Evolutionary conservation across 257 asterid genomes (phyloP).

Genomic region (Lantana camara): DNA sequence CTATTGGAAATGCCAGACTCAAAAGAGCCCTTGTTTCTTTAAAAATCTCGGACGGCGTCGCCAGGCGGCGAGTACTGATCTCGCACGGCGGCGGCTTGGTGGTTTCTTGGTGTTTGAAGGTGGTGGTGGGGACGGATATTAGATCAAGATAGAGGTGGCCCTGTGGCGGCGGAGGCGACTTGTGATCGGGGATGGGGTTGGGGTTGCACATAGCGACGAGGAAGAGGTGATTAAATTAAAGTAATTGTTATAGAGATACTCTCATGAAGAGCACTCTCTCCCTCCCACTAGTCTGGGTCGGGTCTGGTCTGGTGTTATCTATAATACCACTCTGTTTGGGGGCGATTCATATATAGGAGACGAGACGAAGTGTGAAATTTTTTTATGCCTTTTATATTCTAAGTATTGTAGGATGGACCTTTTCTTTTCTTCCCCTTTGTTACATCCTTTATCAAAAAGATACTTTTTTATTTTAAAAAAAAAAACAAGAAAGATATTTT

Average conservation of each 20-base stretch:
- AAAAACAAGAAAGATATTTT: too few relatives aligned
- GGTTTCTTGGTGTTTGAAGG: conserved; percentile 36
- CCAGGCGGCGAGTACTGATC: conserved; percentile 16
- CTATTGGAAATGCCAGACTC: conserved; percentile 65
- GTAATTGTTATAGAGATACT: conserved; percentile 16
- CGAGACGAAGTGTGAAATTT: conserved; percentile 6
- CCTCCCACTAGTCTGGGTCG: not conserved
- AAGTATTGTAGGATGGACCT: not conserved
- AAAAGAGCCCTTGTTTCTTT: conserved; percentile 55
- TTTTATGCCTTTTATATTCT: not conserved
- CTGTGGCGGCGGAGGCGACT: conserved; percentile 35
- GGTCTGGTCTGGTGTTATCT: not conserved
- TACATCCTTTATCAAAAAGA: conserved; percentile 24
- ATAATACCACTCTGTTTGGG: not conserved
- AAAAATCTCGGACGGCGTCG: conserved; percentile 33
- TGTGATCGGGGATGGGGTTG: conserved; percentile 44
- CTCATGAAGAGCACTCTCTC: conserved; percentile 13
- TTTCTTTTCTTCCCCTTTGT: conserved; percentile 9
- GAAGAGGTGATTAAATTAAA: not conserved
- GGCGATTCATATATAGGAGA: conserved; percentile 25
- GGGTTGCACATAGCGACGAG: conserved; percentile 62
- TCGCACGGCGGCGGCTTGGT: not conserved
- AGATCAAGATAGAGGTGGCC: conserved; percentile 54
- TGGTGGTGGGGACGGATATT: conserved; percentile 34
- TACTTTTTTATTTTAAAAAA: not conserved